A percentile compares a stretch with the other conserved stretches of the same genome.
Conservation (phyloP, 805 yeast species). For the Yarrowia sp. region DNA sequence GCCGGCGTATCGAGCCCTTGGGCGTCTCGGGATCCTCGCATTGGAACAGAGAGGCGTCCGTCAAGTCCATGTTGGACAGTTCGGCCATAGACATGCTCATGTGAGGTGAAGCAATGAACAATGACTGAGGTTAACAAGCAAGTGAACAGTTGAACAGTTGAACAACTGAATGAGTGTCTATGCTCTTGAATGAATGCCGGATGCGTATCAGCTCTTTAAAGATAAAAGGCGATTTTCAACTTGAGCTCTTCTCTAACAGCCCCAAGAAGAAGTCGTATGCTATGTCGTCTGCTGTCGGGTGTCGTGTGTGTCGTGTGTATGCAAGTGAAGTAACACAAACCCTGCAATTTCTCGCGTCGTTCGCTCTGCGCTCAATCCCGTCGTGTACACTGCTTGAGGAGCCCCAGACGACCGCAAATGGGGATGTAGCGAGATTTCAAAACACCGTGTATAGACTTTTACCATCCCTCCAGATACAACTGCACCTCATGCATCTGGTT, state of each 20-base stretch:
- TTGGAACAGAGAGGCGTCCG: conserved; percentile 35
- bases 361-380: no score
- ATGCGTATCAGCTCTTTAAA: no score
- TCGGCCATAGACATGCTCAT: conserved; percentile 32
- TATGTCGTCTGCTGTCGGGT: no score
- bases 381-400: no score
- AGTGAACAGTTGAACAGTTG: no score
- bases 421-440: conserved; percentile 35
- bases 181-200: no score
- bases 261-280: not conserved
- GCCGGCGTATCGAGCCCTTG: conserved; percentile 34
- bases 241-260: not conserved
- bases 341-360: no score
- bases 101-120: not conserved
- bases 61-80: conserved; percentile 25
- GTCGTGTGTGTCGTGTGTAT: no score
- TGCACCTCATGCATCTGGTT: conserved; percentile 5
- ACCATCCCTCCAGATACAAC: not conserved
- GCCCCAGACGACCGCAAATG: conserved; percentile 22
- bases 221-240: no score
- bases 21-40: conserved; percentile 28
- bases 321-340: no score
- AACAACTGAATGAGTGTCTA: no score
- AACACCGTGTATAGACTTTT: conserved; percentile 34
- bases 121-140: no score